A percentile compares a stretch with the other conserved stretches of the same genome.
Evolutionary conservation across 2,329 filamentous ascomycete genomes (phyloP).

Genomic region (Xylariomycetidae sp.): DNA sequence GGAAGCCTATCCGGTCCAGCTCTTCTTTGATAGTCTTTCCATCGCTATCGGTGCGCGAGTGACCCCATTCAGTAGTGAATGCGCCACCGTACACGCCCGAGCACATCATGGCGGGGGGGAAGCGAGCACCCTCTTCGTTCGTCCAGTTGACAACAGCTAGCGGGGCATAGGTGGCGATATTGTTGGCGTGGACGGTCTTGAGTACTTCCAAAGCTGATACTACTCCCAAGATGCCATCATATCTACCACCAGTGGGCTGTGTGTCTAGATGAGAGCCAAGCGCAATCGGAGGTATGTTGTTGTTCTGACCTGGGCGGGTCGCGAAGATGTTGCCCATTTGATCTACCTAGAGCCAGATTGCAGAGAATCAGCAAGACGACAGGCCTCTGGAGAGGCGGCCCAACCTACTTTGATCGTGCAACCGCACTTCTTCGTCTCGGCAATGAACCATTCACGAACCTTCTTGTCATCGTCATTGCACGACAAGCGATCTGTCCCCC

Average conservation of each 20-base stretch:
- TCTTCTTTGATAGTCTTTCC: slow-evolving; percentile 12
- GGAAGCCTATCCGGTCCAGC: slow-evolving; percentile 13
- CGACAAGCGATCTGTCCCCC: slow-evolving; percentile 6
- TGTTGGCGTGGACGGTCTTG: slow-evolving; percentile 57
- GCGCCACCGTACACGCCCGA: slow-evolving; percentile 13
- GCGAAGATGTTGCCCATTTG: slow-evolving; percentile 19
- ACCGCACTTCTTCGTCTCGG: slow-evolving; percentile 10
- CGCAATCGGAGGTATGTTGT: slow-evolving; percentile 54
- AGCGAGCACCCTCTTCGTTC: slow-evolving; percentile 34
- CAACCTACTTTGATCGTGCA: slow-evolving; percentile 7
- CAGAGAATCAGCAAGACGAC: too few relatives aligned
- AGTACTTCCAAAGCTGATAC: slow-evolving; percentile 65
- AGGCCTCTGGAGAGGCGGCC: too few relatives aligned
- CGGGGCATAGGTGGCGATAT: slow-evolving; percentile 60
- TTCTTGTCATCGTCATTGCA: slow-evolving; percentile 12
- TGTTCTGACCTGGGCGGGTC: slow-evolving; percentile 50
- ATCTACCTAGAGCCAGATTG: slow-evolving; percentile 6
- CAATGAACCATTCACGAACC: slow-evolving; percentile 14
- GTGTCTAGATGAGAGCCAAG: slow-evolving; percentile 63
- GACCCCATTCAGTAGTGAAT: slow-evolving; percentile 5
- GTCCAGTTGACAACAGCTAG: slow-evolving; percentile 73
- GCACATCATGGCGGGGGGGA: slow-evolving; percentile 9
- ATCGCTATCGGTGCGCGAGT: slow-evolving; percentile 4
- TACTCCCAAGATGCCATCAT: slow-evolving; percentile 71
- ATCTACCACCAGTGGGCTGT: slow-evolving; percentile 56